A percentile compares a stretch with the other conserved stretches of the same genome.
Conservation (phyloP, 176 grass and related monocot genomes). For the Aechmea fasciata region DNA sequence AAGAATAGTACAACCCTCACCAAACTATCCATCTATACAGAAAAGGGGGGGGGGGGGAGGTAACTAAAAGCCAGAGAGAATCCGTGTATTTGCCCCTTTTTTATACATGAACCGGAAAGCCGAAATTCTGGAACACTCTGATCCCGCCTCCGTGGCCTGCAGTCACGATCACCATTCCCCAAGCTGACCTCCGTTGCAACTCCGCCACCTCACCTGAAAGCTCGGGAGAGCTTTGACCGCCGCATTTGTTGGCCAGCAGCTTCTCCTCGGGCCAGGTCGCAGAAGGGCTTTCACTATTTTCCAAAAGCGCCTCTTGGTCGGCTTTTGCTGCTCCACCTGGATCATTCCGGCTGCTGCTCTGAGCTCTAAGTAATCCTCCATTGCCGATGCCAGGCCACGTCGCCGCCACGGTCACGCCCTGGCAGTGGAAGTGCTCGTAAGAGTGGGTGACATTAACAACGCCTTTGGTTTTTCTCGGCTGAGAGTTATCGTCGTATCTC, state of each 20-base stretch:
- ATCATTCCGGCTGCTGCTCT: constrained; percentile 39
- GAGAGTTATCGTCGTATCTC: constrained; percentile 77
- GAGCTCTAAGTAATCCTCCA: constrained; percentile 18
- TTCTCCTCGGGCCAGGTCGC: constrained; percentile 44
- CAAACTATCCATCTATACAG: neutral
- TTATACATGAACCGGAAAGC: constrained; percentile 84
- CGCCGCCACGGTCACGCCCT: constrained; percentile 65
- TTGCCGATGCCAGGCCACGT: constrained; percentile 64
- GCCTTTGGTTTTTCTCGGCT: constrained; percentile 62
- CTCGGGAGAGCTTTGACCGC: constrained; percentile 33
- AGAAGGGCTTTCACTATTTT: constrained; percentile 21
- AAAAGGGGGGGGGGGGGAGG: neutral
- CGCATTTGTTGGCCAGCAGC: constrained; percentile 31
- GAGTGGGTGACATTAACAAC: constrained; percentile 64
- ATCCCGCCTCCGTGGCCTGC: constrained; percentile 66
- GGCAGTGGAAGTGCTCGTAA: constrained; percentile 89
- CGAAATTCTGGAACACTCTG: constrained; percentile 90
- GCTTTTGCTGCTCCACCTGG: constrained; percentile 29
- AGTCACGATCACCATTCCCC: constrained; percentile 91
- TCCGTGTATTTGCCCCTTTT: constrained; percentile 12
- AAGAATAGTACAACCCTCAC: constrained; percentile 1
- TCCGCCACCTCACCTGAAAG: constrained; percentile 45
- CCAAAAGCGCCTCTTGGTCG: constrained; percentile 18
- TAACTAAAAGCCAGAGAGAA: constrained; percentile 12
- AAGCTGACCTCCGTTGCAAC: constrained; percentile 44